Conservation (phyloP, 345 rosid species). For the Lagerstroemia speciosa region DNA sequence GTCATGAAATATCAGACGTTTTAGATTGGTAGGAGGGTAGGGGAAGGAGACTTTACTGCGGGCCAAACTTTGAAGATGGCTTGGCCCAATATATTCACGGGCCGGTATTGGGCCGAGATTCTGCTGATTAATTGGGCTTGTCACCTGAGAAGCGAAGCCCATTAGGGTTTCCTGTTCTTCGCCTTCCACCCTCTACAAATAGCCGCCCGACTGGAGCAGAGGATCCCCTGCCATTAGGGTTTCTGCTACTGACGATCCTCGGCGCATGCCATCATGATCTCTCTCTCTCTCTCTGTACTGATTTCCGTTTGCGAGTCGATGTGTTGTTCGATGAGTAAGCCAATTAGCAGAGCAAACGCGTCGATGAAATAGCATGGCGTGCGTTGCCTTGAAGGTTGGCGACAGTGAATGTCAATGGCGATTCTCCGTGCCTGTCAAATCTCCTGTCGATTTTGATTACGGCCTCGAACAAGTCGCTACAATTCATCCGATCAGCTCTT, state of each 20-base stretch:
- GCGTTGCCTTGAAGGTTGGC: conserved; percentile 78
- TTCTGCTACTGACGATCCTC: no score
- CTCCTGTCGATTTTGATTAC: conserved; percentile 27
- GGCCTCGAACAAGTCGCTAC: conserved; percentile 82
- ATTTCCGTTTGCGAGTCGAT: not conserved
- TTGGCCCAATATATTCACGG: no score
- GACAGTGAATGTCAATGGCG: conserved; percentile 24
- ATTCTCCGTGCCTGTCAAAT: conserved; percentile 75
- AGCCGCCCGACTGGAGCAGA: not conserved
- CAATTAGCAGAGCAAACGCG: conserved; percentile 76
- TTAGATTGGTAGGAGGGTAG: no score
- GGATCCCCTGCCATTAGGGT: no score
- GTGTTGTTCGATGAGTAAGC: conserved; percentile 11
- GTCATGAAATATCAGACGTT: no score
- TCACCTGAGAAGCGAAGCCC: no score
- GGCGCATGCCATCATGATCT: no score
- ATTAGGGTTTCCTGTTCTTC: not conserved
- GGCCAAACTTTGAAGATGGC: no score
- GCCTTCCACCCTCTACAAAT: not conserved
- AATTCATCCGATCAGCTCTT: not conserved
- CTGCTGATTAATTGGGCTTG: no score
- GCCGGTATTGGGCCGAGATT: no score
- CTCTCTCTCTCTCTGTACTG: no score
- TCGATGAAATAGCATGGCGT: conserved; percentile 31
- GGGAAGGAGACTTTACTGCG: no score